Evolutionary conservation across 2,329 filamentous ascomycete species (phyloP), one percentile per base, ranked within the genome.

Genomic region (Talaromyces sp.): DNA sequence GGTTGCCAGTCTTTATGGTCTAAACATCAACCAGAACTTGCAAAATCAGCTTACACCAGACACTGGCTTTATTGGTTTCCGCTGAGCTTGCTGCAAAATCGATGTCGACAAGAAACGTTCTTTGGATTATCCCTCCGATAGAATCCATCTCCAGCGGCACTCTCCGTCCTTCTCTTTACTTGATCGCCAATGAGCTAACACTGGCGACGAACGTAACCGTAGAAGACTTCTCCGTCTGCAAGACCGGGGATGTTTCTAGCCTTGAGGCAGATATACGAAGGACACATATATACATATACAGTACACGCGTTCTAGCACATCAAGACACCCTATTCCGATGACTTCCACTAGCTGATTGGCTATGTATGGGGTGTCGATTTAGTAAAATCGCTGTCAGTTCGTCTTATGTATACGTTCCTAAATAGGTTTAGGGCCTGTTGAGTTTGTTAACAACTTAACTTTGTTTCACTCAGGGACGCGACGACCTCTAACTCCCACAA

Each of bases 151-250:
- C 67, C 21, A 59, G 74, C 46, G 72, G 70, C 15, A 61, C 60
- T 3, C 35, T 54, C 1, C 66, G 71, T 0, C 66, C 66, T 17
- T 65, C 70, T 0, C 63, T 74, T 4, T 67, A 69, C 10, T 64
- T 74, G 6, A 56, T 70, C 5, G 70, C 67, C 9, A 70, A 67
- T 13, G 69, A 74, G 56, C 59, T 72, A 10, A 67, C 67, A 1
- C 71, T 67, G 15, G 63, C 67, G 0, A 65, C 57, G 0, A 69
- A 73, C 53, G 63, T 75, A 11, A 72, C 67, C 0, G 61, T 74
- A 1, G 63, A 68, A 10, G 63, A 69, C n/a, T 70, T 75, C 48
- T 59, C 62, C 13, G 55, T 75, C n/a, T 75, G 43, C 67, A 70
- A 55, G 70, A 70, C 17, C 70, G 68, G 68, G 68, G 68, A 28